phyloP scores from a whole-genome alignment of 331 rosid species.

The Malus hybrid region DNA sequence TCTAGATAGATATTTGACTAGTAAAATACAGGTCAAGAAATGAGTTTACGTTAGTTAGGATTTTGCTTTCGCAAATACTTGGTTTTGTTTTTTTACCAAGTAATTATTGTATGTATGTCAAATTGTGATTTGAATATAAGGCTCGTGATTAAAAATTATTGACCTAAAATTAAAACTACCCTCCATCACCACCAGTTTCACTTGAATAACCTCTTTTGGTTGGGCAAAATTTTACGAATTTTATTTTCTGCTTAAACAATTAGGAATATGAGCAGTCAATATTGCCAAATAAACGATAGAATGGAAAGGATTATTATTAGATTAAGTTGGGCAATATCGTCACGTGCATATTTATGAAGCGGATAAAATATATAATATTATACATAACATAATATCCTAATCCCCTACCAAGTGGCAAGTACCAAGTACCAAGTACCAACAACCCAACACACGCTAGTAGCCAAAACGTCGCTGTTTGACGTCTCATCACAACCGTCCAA shows the following conservation, averaged over 20 bases:
- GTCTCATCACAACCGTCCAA: constrained; percentile 4
- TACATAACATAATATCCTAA: no score
- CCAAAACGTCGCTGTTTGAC: constrained; percentile 12
- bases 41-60: not conserved
- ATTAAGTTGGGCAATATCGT: not conserved
- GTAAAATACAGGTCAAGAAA: no score
- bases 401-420: no score
- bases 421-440: not conserved
- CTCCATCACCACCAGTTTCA: no score
- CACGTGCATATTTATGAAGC: constrained; percentile 6
- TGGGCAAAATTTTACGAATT: no score
- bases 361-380: not conserved
- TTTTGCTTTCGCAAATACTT: not conserved
- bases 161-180: no score
- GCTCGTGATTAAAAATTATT: no score
- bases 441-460: not conserved
- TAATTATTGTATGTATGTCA: no score
- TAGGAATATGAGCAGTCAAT: no score
- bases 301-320: not conserved
- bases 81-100: rapidly evolving
- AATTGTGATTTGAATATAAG: not conserved
- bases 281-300: no score
- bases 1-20: not conserved
- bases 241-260: no score
- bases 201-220: no score